Conservation (phyloP, 1,284 basidiomycete species). For the Entoloma clypeatum region DNA sequence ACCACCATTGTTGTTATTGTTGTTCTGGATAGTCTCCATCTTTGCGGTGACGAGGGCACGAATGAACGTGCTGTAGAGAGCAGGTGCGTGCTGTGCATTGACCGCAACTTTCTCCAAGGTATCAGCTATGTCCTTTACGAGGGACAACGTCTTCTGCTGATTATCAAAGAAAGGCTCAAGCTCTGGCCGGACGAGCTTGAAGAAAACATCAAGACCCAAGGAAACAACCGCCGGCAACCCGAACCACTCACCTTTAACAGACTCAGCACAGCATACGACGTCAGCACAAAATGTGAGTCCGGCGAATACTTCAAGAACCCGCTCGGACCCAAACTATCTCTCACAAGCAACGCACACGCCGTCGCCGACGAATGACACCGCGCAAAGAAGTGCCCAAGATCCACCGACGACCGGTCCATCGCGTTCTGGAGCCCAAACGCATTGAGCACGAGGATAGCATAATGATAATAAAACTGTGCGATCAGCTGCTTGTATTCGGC, state of each 20-base stretch:
- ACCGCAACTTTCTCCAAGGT: slow-evolving; percentile 72
- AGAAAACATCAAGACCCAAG: slow-evolving; percentile 7
- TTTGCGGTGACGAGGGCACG: slow-evolving; percentile 71
- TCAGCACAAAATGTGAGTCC: slow-evolving; percentile 90
- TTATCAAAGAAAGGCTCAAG: slow-evolving; percentile 76
- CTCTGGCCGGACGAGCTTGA: slow-evolving; percentile 74
- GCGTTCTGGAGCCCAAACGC: slow-evolving; percentile 96
- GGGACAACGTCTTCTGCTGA: slow-evolving; percentile 64
- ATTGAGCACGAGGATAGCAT: slow-evolving; percentile 84
- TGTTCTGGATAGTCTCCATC: slow-evolving; percentile 33
- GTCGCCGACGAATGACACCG: slow-evolving; percentile 78
- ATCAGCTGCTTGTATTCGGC: slow-evolving; percentile 50
- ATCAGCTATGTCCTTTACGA: slow-evolving; percentile 80
- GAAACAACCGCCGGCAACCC: neutral
- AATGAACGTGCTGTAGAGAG: slow-evolving; percentile 83
- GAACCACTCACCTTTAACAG: slow-evolving; percentile 69
- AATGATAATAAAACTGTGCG: slow-evolving; percentile 77
- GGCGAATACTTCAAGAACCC: slow-evolving; percentile 83
- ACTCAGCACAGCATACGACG: slow-evolving; percentile 84
- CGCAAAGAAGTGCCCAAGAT: slow-evolving; percentile 85
- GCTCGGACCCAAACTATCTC: slow-evolving; percentile 71
- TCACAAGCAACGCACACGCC: slow-evolving; percentile 63
- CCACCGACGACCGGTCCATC: slow-evolving; percentile 67
- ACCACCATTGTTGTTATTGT: slow-evolving; percentile 1
- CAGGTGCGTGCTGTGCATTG: slow-evolving; percentile 77